Evolutionary conservation across 1,284 basidiomycete species (phyloP).

Genomic region (Pyrrhoderma noxium): DNA sequence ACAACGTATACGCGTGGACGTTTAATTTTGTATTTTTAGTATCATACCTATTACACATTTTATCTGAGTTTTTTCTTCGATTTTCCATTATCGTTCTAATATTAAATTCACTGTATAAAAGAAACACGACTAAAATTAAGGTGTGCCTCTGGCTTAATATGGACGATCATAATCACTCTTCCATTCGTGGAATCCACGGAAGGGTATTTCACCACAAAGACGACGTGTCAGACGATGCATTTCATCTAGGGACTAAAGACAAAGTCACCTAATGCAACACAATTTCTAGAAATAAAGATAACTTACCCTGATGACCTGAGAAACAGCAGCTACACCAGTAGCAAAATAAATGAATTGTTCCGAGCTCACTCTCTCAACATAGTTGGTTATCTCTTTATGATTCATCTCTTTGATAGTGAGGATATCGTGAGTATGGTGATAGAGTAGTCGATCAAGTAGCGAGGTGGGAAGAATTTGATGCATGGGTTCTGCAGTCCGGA

Average conservation of each 20-base stretch:
- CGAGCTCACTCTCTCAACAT: slow-evolving; percentile 27
- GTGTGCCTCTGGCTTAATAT: slow-evolving; percentile 13
- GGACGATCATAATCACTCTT: slow-evolving; percentile 28
- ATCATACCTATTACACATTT: slow-evolving; percentile 3
- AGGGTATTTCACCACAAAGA: slow-evolving; percentile 41
- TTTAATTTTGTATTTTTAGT: slow-evolving; percentile 33
- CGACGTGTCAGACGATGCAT: slow-evolving; percentile 34
- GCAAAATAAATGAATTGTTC: slow-evolving; percentile 42
- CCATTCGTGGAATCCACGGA: slow-evolving; percentile 39
- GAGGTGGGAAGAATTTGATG: slow-evolving; percentile 38
- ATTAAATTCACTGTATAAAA: not conserved
- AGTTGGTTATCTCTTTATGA: slow-evolving; percentile 17
- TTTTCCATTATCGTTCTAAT: not conserved
- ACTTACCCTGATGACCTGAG: slow-evolving; percentile 37
- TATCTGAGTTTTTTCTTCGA: not conserved
- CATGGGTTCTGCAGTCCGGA: slow-evolving; percentile 40
- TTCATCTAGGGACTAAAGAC: slow-evolving; percentile 35
- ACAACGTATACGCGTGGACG: slow-evolving; percentile 82
- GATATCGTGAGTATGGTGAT: slow-evolving; percentile 29
- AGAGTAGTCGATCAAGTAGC: slow-evolving; percentile 37
- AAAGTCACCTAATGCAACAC: not conserved
- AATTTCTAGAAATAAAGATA: not conserved
- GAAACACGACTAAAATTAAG: not conserved
- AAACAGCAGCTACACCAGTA: slow-evolving; percentile 37
- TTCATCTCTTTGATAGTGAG: slow-evolving; percentile 16